phyloP scores from a whole-genome alignment of 2,329 filamentous ascomycete genomes.

The Calonectria crousiana region DNA sequence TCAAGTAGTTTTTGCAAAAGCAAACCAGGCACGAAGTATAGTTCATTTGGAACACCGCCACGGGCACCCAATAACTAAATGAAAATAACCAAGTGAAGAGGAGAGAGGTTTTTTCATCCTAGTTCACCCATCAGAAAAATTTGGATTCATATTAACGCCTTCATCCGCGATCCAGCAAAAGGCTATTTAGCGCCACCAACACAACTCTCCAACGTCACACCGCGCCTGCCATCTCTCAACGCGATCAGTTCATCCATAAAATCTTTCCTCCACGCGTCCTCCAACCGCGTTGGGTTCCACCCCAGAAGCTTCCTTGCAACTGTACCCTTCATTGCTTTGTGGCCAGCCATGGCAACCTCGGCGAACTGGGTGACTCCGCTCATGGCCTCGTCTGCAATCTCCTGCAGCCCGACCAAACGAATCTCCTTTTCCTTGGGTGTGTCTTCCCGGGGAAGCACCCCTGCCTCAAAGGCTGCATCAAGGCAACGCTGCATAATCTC shows the following conservation, averaged over 20 bases:
- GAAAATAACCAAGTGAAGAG: neutral
- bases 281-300: neutral
- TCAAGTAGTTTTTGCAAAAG: too few species aligned
- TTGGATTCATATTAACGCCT: neutral
- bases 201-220: neutral
- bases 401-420: constrained; percentile 10
- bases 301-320: constrained; percentile 11
- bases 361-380: constrained; percentile 20
- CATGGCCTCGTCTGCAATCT: constrained; percentile 24
- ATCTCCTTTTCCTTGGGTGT: constrained; percentile 17
- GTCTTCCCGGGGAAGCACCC: constrained; percentile 13
- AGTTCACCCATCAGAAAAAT: neutral
- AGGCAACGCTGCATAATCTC: constrained; percentile 21
- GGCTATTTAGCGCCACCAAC: neutral
- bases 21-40: too few species aligned
- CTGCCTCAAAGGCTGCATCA: constrained; percentile 16
- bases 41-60: too few species aligned
- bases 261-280: neutral
- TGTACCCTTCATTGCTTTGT: constrained; percentile 21
- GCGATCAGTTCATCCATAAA: neutral
- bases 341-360: constrained; percentile 20
- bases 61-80: too few species aligned
- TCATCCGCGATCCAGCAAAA: neutral
- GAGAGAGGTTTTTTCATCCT: neutral
- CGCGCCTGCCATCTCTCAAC: neutral